These are phyloP conservation scores for Phytopythium sindhum DNA, from an alignment of 352 stramenopile genomes.

Conservation along the genomic window DNA sequence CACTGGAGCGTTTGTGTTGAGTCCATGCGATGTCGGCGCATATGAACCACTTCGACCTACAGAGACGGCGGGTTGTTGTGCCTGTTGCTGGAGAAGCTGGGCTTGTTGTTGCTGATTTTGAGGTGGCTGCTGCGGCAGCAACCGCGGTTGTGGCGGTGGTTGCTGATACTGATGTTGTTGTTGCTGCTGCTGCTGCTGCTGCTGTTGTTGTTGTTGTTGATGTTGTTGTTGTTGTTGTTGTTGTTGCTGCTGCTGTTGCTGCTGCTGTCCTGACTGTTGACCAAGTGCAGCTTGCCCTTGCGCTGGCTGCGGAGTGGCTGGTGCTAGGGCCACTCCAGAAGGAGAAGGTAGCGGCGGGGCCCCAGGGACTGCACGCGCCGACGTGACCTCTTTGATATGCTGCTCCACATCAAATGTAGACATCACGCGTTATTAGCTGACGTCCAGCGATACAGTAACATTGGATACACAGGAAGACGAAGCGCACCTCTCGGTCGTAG, in stretches of 20 bases:
- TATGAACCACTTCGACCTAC: neutral
- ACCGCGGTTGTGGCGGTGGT: slow-evolving; percentile 5
- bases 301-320: neutral
- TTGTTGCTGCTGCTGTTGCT: slow-evolving; percentile 7
- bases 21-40: neutral
- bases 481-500: slow-evolving; percentile 65
- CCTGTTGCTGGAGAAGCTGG: slow-evolving; percentile 9
- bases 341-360: slow-evolving; percentile 16
- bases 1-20: neutral
- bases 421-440: neutral
- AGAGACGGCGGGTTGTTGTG: slow-evolving; percentile 8
- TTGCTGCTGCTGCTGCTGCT: too few species aligned
- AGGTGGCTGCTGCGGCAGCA: neutral
- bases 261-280: slow-evolving; percentile 6
- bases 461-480: neutral
- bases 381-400: slow-evolving; percentile 75
- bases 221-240: slow-evolving; percentile 7
- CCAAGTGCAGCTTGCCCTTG: neutral
- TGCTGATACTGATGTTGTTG: slow-evolving; percentile 1
- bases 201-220: slow-evolving; percentile 8
- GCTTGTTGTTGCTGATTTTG: neutral
- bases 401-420: neutral
- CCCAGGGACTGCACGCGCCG: slow-evolving; percentile 32
- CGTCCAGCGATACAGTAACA: neutral
- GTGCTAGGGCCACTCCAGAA: neutral